Evolutionary conservation across 1,284 basidiomycete genomes (phyloP), one percentile per base, ranked within the genome.

Genomic region (Neonothopanus nambi): DNA sequence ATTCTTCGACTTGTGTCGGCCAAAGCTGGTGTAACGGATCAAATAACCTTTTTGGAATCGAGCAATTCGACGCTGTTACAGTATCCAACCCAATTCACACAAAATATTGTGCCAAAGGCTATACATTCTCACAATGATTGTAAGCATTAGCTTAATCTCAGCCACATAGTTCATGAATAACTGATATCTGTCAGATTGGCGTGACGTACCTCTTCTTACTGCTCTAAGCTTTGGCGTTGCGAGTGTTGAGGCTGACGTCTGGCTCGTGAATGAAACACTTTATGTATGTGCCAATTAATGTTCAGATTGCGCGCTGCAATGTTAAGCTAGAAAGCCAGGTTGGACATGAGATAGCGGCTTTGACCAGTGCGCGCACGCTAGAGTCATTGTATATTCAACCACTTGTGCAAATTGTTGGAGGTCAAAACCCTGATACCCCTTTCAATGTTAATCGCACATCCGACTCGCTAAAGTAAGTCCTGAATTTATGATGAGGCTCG

Each of bases 111-210:
- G 17, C 79, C 79, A 1, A 80, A 79, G 60, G 55, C 57, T 5
- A 80, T 82, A 24, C 79, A 81, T 60, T 81, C 79, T 0, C 79
- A 82, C 59, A 82, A 81, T 59, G 78, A 81, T 52, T 81, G 79
- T 80, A 53, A 63, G 73, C 65, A 42, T 20, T 20, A 20, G 5
- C 39, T 50, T 11, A 13, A 17, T 48, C 43, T 13, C 21, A 35
- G 43, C 11, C 30, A 17, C 5, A 18, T 38, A 35, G 9, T 24
- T 35, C 40, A 39, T 47, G 49, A 35, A 51, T 35, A 18, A n/a
- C 24, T 52, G 21, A 54, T 36, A 5, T 7, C 21, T 5, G 20
- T 20, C 45, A 81, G 79, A 82, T 63, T 80, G 78, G 78, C 69
- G 78, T 23, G 77, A 81, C 54, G 78, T 80, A 3, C 79, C 79